A percentile compares a stretch with the other conserved stretches of the same genome.
Evolutionary conservation across 2,329 filamentous ascomycete species (phyloP).

Genomic region (Onygena corvina): DNA sequence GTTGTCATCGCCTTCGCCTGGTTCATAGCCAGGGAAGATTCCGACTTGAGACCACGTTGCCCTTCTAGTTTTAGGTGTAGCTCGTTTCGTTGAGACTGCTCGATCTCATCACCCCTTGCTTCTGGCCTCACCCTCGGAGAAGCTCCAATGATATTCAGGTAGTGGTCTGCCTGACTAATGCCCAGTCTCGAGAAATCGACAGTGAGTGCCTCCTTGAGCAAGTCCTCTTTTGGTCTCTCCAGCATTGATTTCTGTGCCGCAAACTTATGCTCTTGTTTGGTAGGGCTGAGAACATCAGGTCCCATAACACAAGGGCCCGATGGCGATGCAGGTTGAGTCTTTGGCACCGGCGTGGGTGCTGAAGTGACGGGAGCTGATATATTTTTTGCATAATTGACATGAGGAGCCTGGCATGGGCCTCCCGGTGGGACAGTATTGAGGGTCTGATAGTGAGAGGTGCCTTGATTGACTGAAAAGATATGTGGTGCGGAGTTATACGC

Average conservation of each 20-base stretch:
- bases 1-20: not conserved
- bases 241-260: not conserved
- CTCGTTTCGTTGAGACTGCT: not conserved
- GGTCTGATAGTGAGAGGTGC: not conserved
- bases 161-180: not conserved
- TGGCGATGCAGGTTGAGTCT: not conserved
- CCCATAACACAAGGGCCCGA: conserved; percentile 11
- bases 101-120: too few species aligned
- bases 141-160: not conserved
- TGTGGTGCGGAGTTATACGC: not conserved
- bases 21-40: not conserved
- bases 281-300: conserved; percentile 15
- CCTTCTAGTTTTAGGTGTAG: not conserved
- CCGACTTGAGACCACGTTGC: not conserved
- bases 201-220: not conserved
- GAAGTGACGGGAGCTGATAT: not conserved
- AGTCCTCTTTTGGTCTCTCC: not conserved
- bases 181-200: not conserved
- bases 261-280: conserved; percentile 16
- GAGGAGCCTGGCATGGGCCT: not conserved
- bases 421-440: not conserved
- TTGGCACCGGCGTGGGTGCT: not conserved
- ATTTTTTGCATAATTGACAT: not conserved
- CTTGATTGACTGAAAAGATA: not conserved
- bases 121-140: not conserved